Conservation (phyloP, 331 rosid species). For the Acacia pycnantha region DNA sequence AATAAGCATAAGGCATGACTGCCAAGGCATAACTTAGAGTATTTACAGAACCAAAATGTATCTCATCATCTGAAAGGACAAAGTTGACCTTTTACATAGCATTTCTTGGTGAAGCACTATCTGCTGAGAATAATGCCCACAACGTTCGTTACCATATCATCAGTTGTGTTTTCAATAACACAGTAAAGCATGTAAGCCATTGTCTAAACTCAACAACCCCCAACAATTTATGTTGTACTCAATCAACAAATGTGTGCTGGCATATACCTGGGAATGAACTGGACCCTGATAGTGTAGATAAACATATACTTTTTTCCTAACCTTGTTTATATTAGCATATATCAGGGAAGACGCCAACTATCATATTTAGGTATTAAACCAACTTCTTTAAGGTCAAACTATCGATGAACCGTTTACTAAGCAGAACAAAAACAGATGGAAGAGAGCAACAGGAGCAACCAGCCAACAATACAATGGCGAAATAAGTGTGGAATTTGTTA, state of each 20-base stretch:
- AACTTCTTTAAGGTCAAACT: not conserved
- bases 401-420: no score
- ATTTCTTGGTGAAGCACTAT: not conserved
- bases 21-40: not conserved
- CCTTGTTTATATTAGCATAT: not conserved
- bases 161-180: not conserved
- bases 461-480: not conserved
- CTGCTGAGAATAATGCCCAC: not conserved
- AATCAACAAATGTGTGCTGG: not conserved
- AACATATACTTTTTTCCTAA: not conserved
- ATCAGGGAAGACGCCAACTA: not conserved
- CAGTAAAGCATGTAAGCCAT: not conserved
- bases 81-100: not conserved
- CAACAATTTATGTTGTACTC: not conserved
- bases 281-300: not conserved
- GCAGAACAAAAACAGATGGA: not conserved
- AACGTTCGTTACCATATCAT: not conserved
- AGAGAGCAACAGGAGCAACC: not conserved
- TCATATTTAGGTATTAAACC: not conserved
- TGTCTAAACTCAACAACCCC: not conserved
- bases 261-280: not conserved
- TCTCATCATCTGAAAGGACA: not conserved
- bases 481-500: not conserved
- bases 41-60: constrained; percentile 10
- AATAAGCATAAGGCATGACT: not conserved